Percentiles rank a stretch among this genome's conserved stretches.
Conservation (phyloP, 805 yeast genomes). For the Kodamaea hsintzibuensis region DNA sequence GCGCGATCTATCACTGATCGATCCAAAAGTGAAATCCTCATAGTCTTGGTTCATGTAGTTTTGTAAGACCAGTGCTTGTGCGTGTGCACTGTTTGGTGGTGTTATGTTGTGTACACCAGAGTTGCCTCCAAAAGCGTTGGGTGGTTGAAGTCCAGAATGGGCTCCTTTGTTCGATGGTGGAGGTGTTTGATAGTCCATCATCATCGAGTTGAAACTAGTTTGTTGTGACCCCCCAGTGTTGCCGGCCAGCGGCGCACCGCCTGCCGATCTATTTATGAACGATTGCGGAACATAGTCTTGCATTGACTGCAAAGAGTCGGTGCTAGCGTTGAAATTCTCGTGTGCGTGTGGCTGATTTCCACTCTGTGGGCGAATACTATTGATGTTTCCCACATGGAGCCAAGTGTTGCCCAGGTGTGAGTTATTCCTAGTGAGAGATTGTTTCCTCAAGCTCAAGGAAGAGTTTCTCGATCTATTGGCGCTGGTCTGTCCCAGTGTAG, state of each 20-base stretch:
- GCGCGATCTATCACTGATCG: slow-evolving; percentile 19
- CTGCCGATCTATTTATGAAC: slow-evolving; percentile 33
- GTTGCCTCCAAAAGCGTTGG: slow-evolving; percentile 3
- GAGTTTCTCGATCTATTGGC: slow-evolving; percentile 36
- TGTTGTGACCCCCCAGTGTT: neutral
- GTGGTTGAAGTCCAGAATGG: slow-evolving; percentile 7
- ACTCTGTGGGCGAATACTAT: slow-evolving; percentile 27
- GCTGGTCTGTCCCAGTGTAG: slow-evolving; percentile 14
- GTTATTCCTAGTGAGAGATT: slow-evolving; percentile 44
- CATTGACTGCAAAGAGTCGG: slow-evolving; percentile 46
- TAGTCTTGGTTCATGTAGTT: slow-evolving; percentile 20
- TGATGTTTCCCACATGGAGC: slow-evolving; percentile 47
- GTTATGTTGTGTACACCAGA: slow-evolving; percentile 8
- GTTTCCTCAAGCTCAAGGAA: slow-evolving; percentile 41
- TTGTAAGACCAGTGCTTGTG: slow-evolving; percentile 10
- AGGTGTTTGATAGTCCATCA: slow-evolving; percentile 44
- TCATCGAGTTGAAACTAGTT: slow-evolving; percentile 32
- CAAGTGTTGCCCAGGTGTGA: slow-evolving; percentile 37
- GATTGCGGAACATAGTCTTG: slow-evolving; percentile 46
- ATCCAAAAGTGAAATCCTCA: slow-evolving; percentile 32
- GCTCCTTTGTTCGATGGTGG: slow-evolving; percentile 37
- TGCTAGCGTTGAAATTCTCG: slow-evolving; percentile 27
- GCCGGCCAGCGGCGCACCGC: slow-evolving; percentile 4
- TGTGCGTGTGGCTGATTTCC: slow-evolving; percentile 14
- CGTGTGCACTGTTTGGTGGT: slow-evolving; percentile 12